These are phyloP conservation scores for Orbilia ellipsospora DNA, from an alignment of 2,329 filamentous ascomycete genomes.

Conservation along the genomic window DNA sequence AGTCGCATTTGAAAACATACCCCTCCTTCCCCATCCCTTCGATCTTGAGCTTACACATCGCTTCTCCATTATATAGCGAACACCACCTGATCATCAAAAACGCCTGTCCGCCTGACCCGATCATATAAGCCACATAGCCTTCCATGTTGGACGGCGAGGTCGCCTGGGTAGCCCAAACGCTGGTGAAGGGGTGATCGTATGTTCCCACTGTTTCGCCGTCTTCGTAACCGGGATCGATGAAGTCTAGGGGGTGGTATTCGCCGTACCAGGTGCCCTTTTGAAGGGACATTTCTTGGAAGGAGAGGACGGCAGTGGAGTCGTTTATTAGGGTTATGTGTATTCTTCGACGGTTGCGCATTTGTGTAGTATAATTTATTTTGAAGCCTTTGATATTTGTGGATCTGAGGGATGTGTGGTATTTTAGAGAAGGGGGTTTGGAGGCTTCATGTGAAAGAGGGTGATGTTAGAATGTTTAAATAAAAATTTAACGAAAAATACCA, in stretches of 20 bases:
- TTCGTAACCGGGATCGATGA: background rate
- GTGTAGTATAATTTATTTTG: background rate
- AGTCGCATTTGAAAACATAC: background rate
- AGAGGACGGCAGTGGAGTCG: background rate
- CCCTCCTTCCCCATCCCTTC: conserved; percentile 1
- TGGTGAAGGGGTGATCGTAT: conserved; percentile 1
- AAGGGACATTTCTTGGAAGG: background rate
- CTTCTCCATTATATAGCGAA: background rate
- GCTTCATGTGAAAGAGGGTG: too few species aligned
- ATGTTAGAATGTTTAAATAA: too few species aligned
- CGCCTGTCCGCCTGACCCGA: background rate
- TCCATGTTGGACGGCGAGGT: background rate
- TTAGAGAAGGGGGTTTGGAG: too few species aligned
- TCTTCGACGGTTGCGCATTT: background rate
- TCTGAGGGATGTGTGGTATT: too few species aligned
- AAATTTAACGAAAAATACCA: too few species aligned
- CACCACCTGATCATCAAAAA: background rate
- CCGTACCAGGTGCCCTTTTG: background rate
- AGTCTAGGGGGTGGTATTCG: background rate
- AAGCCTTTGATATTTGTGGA: background rate
- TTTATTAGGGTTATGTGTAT: conserved; percentile 1
- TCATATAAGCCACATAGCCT: background rate
- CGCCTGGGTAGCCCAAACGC: background rate
- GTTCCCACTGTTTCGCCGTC: background rate
- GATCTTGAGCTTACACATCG: conserved; percentile 6